A percentile compares a stretch with the other conserved stretches of the same genome.
These are phyloP conservation scores for Beauveria medogensis DNA, from an alignment of 2,329 filamentous ascomycete genomes.

Conservation along the genomic window DNA sequence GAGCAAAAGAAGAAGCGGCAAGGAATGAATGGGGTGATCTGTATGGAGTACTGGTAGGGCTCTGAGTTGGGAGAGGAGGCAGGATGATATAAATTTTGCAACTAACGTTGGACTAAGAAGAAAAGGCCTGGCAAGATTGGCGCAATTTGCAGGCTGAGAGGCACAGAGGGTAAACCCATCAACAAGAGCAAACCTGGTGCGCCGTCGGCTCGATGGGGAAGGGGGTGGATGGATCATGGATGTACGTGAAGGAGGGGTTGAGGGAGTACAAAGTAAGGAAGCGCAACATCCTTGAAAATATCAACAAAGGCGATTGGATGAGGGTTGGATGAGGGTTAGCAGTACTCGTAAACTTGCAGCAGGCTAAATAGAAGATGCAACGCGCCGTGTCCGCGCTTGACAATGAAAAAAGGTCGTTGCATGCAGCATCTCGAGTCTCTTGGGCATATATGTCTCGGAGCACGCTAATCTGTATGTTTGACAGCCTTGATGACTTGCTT, in stretches of 20 bases:
- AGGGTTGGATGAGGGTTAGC: neutral
- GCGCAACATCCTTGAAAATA: neutral
- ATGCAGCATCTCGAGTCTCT: neutral
- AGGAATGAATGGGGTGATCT: conserved; percentile 8
- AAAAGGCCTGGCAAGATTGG: conserved; percentile 5
- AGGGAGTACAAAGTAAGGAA: neutral
- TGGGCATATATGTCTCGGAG: neutral
- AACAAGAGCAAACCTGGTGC: conserved; percentile 6
- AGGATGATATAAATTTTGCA: conserved; percentile 7
- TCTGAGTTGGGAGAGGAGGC: neutral
- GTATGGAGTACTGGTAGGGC: neutral
- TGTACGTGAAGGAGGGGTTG: neutral
- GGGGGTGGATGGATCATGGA: neutral
- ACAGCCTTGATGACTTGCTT: neutral
- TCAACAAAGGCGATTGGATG: neutral
- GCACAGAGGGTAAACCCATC: conserved; percentile 5
- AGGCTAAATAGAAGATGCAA: neutral
- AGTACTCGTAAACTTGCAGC: neutral
- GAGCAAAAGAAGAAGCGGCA: neutral
- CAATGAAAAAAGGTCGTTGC: neutral
- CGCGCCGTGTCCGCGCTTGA: neutral
- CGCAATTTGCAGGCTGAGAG: conserved; percentile 12
- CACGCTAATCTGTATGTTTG: neutral
- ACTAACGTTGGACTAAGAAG: neutral
- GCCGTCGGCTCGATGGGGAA: neutral